Evolutionary conservation across 2,329 filamentous ascomycete species (phyloP).

Genomic region (Alternaria brassicae): DNA sequence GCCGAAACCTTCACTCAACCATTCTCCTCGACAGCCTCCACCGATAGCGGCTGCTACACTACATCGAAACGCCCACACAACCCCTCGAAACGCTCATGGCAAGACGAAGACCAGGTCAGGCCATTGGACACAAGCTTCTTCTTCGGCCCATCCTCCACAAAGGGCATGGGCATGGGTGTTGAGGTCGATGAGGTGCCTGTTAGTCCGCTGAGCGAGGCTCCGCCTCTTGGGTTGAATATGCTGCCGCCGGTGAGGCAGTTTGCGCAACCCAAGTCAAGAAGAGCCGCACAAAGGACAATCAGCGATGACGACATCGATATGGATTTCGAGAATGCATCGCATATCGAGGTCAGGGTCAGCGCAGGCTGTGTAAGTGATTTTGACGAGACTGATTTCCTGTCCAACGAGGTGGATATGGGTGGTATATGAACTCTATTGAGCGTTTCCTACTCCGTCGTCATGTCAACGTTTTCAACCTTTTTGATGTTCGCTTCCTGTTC

Average conservation of each 20-base stretch:
- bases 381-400: constrained; percentile 70
- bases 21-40: constrained; percentile 42
- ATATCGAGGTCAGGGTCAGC: constrained; percentile 45
- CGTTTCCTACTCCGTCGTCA: not conserved
- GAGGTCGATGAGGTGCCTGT: constrained; percentile 47
- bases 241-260: constrained; percentile 36
- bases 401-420: constrained; percentile 43
- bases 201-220: constrained; percentile 43
- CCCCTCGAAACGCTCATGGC: constrained; percentile 53
- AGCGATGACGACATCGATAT: constrained; percentile 40
- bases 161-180: constrained; percentile 12
- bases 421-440: constrained; percentile 29
- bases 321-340: constrained; percentile 42
- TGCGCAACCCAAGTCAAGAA: constrained; percentile 41
- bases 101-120: constrained; percentile 46
- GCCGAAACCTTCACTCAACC: constrained; percentile 46
- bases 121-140: constrained; percentile 38
- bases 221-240: constrained; percentile 25
- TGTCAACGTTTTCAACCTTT: not conserved
- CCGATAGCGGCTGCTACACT: constrained; percentile 37
- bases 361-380: constrained; percentile 63
- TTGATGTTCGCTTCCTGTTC: constrained; percentile 9
- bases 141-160: constrained; percentile 29
- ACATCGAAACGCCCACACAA: constrained; percentile 36
- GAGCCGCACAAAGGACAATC: constrained; percentile 11